Conservation (phyloP, 805 yeast genomes). For the Kodamaea hsintzibuensis region DNA sequence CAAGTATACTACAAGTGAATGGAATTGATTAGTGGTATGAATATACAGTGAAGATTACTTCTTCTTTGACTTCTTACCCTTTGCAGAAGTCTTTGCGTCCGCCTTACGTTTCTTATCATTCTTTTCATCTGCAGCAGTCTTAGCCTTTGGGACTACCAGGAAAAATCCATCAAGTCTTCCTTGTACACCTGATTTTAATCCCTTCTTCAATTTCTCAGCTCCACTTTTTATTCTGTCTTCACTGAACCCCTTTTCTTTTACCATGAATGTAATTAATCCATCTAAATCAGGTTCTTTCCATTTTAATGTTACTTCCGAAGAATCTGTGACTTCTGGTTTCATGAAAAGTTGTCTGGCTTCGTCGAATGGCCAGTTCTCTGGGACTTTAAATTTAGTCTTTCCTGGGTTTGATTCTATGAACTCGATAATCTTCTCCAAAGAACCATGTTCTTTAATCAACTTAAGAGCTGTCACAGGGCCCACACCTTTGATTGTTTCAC, state of each 20-base stretch:
- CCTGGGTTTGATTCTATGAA: constrained; percentile 54
- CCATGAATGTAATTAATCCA: constrained; percentile 80
- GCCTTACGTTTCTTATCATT: constrained; percentile 36
- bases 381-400: constrained; percentile 72
- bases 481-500: constrained; percentile 91
- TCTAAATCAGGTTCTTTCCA: constrained; percentile 90
- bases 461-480: constrained; percentile 96
- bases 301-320: constrained; percentile 64
- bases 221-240: constrained; percentile 92
- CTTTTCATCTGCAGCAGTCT: constrained; percentile 18
- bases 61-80: constrained; percentile 30
- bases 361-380: constrained; percentile 91
- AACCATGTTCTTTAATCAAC: constrained; percentile 79
- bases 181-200: constrained; percentile 81
- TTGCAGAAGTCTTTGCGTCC: constrained; percentile 29
- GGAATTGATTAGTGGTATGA: no score
- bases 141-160: constrained; percentile 53
- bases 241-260: constrained; percentile 83
- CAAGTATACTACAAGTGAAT: neutral
- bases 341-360: constrained; percentile 84
- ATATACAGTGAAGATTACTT: constrained; percentile 2
- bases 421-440: constrained; percentile 76
- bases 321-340: constrained; percentile 74
- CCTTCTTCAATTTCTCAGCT: constrained; percentile 80
- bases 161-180: constrained; percentile 93